These are phyloP conservation scores for Alternaria postmessia DNA, from an alignment of 2,329 filamentous ascomycete genomes.

Conservation along the genomic window DNA sequence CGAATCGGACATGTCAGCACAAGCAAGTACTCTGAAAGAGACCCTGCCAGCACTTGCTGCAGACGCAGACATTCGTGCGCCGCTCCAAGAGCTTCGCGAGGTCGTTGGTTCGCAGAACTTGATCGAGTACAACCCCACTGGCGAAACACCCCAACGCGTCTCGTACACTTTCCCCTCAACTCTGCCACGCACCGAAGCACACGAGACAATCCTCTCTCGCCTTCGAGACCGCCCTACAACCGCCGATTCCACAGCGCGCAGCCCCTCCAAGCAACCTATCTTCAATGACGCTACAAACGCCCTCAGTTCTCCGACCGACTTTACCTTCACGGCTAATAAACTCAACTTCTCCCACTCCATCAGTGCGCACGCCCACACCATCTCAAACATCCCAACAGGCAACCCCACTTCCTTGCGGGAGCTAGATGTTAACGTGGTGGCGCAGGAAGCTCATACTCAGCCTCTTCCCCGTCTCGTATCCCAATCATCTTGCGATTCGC, in stretches of 20 bases:
- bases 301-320: slow-evolving; percentile 38
- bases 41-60: slow-evolving; percentile 67
- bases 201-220: slow-evolving; percentile 65
- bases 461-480: slow-evolving; percentile 43
- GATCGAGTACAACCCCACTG: slow-evolving; percentile 84
- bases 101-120: slow-evolving; percentile 71
- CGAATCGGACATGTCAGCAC: slow-evolving; percentile 71
- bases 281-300: slow-evolving; percentile 60
- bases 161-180: slow-evolving; percentile 81
- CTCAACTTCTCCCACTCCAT: slow-evolving; percentile 38
- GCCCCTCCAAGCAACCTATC: slow-evolving; percentile 61
- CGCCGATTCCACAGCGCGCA: slow-evolving; percentile 40
- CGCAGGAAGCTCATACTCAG: slow-evolving; percentile 42
- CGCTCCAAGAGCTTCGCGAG: slow-evolving; percentile 74
- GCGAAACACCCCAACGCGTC: slow-evolving; percentile 82
- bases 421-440: slow-evolving; percentile 58
- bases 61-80: slow-evolving; percentile 67
- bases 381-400: slow-evolving; percentile 33
- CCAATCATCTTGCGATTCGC: slow-evolving; percentile 38
- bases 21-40: slow-evolving; percentile 66
- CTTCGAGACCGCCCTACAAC: slow-evolving; percentile 48
- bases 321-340: slow-evolving; percentile 32
- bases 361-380: slow-evolving; percentile 33
- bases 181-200: slow-evolving; percentile 77
- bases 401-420: slow-evolving; percentile 51